Base-by-base conservation (phyloP, 768 basidiomycete species). In the Guyanaporus albipodus region DNA sequence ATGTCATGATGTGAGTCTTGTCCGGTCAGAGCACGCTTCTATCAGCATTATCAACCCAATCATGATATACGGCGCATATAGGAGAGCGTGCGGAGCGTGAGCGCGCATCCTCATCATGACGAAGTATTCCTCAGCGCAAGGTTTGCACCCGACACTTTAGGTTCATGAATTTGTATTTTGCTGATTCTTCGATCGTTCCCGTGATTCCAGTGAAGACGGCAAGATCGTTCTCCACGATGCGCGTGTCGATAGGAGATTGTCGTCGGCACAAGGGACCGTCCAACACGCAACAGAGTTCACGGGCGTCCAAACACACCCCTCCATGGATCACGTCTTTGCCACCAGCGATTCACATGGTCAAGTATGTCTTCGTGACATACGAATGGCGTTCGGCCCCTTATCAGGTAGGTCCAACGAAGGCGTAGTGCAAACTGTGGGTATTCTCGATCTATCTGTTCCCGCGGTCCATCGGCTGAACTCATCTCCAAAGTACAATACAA, bases 81-180 rank as follows among this genome's bases (percentile, higher is more conserved):
- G 87, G 82, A 78, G 10, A 82, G 71, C 50, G 76, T 90, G 46
- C 78, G 87, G 36, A 76, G 70, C 15, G 68, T 90, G 34, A 72
- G 82, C 7, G 79, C 81, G 33, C 85, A 87, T 58, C 77, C 84
- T n/a, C 65, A 66, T 29, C 74, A 80, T 33, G 87, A 90, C 22
- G 80, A 85, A 19, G 49, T 87, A 1, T 82, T 84, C 51, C 56
- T 90, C 49, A 85, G 78, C 52, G 84, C 77, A n/a, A 79, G 84
- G 87, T 82, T 57, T 42, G 67, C 54, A 22, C 29, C 35, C 49
- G 59, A 44, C 44, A 21, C 49, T 42, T 33, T 43, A 52, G 29
- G 37, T 44, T 52, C 42, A 35, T 36, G 34, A 48, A 46, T 57
- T 46, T 54, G 48, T 29, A 42, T 42, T 53, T 39, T 15, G 10